These are phyloP conservation scores for Hymenoscyphus occultus DNA, from an alignment of 2,329 filamentous ascomycete genomes.

Conservation along the genomic window DNA sequence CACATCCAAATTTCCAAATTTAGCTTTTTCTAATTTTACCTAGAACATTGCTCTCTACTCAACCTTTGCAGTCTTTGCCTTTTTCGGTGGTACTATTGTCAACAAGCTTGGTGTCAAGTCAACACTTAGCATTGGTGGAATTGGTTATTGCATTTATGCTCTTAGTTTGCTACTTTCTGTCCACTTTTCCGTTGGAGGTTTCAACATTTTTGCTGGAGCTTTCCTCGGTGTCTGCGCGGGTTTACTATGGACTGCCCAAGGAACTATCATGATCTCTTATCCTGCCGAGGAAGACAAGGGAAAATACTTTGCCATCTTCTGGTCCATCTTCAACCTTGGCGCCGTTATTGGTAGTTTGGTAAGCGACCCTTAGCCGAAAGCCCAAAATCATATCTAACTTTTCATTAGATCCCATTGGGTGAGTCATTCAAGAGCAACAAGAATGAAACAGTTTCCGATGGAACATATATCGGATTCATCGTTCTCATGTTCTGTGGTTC, in stretches of 20 bases:
- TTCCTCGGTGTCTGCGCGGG: conserved; percentile 76
- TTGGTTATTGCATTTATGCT: conserved; percentile 75
- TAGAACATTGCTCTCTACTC: conserved; percentile 47
- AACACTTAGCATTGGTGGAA: conserved; percentile 67
- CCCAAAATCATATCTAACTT: conserved; percentile 1
- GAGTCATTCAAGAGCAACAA: conserved; percentile 62
- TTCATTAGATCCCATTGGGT: conserved; percentile 61
- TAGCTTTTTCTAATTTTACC: conserved; percentile 6
- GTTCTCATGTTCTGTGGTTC: conserved; percentile 76
- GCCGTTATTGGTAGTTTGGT: conserved; percentile 77
- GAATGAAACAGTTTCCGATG: conserved; percentile 58
- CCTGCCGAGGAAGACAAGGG: conserved; percentile 79
- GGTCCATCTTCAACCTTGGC: conserved; percentile 92
- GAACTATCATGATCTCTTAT: conserved; percentile 87
- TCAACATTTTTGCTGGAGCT: conserved; percentile 73
- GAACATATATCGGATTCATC: conserved; percentile 86
- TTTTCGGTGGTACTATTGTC: conserved; percentile 73
- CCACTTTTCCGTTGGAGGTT: conserved; percentile 64
- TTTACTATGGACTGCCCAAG: conserved; percentile 78
- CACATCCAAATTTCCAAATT: background rate
- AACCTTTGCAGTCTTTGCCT: conserved; percentile 56
- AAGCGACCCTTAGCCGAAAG: conserved; percentile 26
- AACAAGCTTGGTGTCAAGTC: conserved; percentile 70
- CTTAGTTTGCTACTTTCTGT: conserved; percentile 68
- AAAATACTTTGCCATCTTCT: conserved; percentile 85